Conservation (phyloP, 2,329 filamentous ascomycete genomes). For the Pochonia chlamydosporia region DNA sequence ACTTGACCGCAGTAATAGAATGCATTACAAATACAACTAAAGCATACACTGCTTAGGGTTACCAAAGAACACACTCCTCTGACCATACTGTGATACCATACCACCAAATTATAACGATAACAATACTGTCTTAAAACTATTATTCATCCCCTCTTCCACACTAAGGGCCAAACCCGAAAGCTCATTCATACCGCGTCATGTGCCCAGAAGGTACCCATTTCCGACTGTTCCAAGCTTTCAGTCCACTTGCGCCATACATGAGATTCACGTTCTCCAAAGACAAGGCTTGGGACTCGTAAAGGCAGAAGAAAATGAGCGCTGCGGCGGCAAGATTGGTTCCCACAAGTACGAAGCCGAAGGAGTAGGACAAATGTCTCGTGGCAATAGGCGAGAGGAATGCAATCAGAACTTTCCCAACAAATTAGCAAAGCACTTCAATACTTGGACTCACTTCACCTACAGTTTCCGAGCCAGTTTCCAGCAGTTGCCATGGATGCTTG, state of each 20-base stretch:
- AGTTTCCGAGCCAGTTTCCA: slow-evolving; percentile 56
- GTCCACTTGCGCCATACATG: slow-evolving; percentile 55
- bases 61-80: too few species aligned
- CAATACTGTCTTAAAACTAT: too few species aligned
- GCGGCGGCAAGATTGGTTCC: slow-evolving; percentile 55
- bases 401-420: slow-evolving; percentile 44
- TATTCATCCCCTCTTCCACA: too few species aligned
- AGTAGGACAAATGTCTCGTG: slow-evolving; percentile 52
- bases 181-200: slow-evolving; percentile 31
- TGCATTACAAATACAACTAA: too few species aligned
- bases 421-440: slow-evolving; percentile 10
- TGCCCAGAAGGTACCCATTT: slow-evolving; percentile 46
- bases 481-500: slow-evolving; percentile 49
- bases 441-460: slow-evolving; percentile 16
- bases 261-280: slow-evolving; percentile 67
- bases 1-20: too few species aligned
- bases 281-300: slow-evolving; percentile 59
- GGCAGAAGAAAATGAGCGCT: slow-evolving; percentile 61
- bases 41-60: too few species aligned
- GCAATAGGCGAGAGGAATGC: slow-evolving; percentile 66
- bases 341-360: slow-evolving; percentile 61
- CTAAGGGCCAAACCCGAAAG: too few species aligned
- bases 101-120: too few species aligned
- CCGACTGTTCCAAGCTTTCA: slow-evolving; percentile 57
- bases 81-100: too few species aligned